Evolutionary conservation across 1,284 basidiomycete species (phyloP).

Genomic region (Ganoderma sinense): DNA sequence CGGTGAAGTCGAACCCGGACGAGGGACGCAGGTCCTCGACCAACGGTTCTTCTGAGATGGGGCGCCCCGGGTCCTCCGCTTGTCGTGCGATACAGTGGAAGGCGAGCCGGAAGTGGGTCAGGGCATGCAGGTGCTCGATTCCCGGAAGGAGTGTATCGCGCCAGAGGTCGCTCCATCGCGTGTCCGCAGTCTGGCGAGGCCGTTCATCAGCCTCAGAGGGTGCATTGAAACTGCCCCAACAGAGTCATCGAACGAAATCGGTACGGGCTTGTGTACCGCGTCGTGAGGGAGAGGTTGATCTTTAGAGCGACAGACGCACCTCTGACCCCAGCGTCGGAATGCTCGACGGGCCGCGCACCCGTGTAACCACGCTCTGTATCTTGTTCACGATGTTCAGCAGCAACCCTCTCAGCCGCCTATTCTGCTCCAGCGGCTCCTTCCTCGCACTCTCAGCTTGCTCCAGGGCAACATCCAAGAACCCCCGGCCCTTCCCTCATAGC

Average conservation of each 20-base stretch:
- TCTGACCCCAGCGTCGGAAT: constrained; percentile 50
- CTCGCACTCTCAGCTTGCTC: constrained; percentile 79
- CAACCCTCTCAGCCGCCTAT: constrained; percentile 71
- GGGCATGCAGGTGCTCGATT: background rate
- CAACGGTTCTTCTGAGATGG: background rate
- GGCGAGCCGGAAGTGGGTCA: background rate
- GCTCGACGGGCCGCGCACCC: constrained; percentile 44
- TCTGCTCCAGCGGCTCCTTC: constrained; percentile 73
- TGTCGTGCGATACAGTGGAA: background rate
- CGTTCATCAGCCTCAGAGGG: too few species aligned
- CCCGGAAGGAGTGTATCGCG: background rate
- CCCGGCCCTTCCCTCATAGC: constrained; percentile 55
- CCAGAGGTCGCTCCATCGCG: background rate
- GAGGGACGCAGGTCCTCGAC: background rate
- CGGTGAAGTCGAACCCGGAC: background rate
- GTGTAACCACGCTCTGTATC: constrained; percentile 63
- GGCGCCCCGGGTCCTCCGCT: background rate
- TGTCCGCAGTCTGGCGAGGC: too few species aligned
- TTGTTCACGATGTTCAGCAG: constrained; percentile 76
- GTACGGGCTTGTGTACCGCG: constrained; percentile 48
- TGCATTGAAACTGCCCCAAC: too few species aligned
- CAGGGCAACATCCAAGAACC: constrained; percentile 74
- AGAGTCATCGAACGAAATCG: constrained; percentile 53
- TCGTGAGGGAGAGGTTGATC: background rate
- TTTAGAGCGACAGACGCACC: constrained; percentile 40